A percentile compares a stretch with the other conserved stretches of the same genome.
Conservation (phyloP, 164 flowering plant genomes). For the Berberis thunbergii region DNA sequence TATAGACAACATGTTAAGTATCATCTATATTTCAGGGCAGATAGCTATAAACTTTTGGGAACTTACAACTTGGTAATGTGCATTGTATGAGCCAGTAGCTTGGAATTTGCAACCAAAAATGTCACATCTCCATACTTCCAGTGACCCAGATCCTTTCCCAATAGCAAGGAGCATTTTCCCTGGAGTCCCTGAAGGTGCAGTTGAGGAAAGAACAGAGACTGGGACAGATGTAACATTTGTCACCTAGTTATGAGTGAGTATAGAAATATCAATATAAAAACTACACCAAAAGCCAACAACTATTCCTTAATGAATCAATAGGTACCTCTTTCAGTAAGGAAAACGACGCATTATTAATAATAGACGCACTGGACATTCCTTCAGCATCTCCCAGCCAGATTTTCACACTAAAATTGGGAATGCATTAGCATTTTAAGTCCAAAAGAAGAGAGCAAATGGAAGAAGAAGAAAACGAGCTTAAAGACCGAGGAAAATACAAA, state of each 20-base stretch:
- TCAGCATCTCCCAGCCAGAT: conserved; percentile 52
- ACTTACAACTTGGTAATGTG: conserved; percentile 73
- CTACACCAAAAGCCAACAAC: background rate
- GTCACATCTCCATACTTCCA: conserved; percentile 63
- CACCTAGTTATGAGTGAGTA: conserved; percentile 31
- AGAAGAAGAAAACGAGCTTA: background rate
- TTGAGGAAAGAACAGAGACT: conserved; percentile 59
- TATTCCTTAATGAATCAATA: conserved; percentile 1
- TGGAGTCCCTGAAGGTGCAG: conserved; percentile 25
- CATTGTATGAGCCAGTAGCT: conserved; percentile 41
- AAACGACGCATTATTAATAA: conserved; percentile 36
- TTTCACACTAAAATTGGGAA: conserved; percentile 48
- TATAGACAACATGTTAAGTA: conserved; percentile 8
- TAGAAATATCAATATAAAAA: conserved; percentile 3
- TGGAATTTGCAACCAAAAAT: conserved; percentile 26
- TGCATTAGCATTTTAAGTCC: background rate
- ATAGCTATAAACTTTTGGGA: conserved; percentile 5
- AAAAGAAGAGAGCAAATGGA: background rate
- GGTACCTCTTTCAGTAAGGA: conserved; percentile 66
- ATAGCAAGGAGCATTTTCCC: conserved; percentile 53
- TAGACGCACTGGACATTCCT: conserved; percentile 36
- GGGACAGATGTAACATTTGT: conserved; percentile 29
- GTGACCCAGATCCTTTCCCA: conserved; percentile 84
- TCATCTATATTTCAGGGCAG: conserved; percentile 2
- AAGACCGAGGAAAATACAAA: background rate